These are phyloP conservation scores for Lentinula aciculospora DNA, from an alignment of 768 basidiomycete species.

Conservation along the genomic window DNA sequence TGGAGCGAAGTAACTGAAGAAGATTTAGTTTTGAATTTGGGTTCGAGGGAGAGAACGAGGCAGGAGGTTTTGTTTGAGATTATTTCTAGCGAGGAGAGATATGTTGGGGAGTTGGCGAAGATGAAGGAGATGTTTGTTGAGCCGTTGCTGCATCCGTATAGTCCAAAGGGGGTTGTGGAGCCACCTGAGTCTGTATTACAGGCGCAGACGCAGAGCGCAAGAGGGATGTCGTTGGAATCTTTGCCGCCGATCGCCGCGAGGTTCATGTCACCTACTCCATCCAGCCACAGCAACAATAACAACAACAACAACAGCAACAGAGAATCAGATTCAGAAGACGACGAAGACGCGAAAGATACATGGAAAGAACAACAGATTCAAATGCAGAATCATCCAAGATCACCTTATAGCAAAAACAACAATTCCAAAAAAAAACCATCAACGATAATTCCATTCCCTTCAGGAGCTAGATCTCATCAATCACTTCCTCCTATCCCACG, in stretches of 20 bases:
- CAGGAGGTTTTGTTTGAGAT: conserved; percentile 98
- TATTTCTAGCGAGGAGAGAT: conserved; percentile 95
- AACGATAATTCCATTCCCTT: conserved; percentile 62
- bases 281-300: too few relatives aligned
- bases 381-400: conserved; percentile 68
- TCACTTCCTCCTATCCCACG: conserved; percentile 68
- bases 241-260: conserved; percentile 87
- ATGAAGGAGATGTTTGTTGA: conserved; percentile 94
- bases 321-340: conserved; percentile 55
- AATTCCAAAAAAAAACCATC: conserved; percentile 30
- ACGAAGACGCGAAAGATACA: conserved; percentile 66
- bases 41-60: conserved; percentile 89
- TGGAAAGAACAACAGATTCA: conserved; percentile 25
- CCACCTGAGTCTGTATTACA: too few relatives aligned
- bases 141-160: conserved; percentile 80
- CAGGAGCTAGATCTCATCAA: conserved; percentile 57
- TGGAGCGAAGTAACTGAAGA: conserved; percentile 96
- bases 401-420: conserved; percentile 60
- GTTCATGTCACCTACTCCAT: conserved; percentile 77
- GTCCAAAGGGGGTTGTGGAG: not conserved
- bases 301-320: conserved; percentile 15
- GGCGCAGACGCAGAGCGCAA: too few relatives aligned
- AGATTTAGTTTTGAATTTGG: conserved; percentile 88
- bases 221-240: conserved; percentile 49
- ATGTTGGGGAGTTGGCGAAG: conserved; percentile 83